Evolutionary conservation across 352 stramenopile species (phyloP).

Genomic region (Globisporangium okanoganense): DNA sequence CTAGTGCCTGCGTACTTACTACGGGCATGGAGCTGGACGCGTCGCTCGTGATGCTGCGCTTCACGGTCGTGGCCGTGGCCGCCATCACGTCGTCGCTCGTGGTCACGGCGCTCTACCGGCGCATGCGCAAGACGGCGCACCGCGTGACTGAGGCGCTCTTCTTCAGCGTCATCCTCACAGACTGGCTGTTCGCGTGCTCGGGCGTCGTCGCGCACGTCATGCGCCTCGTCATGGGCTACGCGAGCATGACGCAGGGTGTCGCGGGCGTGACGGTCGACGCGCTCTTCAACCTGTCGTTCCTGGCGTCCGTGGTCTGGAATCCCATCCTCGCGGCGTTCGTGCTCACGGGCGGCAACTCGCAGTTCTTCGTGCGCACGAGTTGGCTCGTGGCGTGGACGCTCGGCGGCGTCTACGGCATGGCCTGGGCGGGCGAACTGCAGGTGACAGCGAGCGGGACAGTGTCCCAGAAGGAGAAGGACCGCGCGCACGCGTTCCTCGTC

Average conservation of each 20-base stretch:
- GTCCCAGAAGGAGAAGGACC: slow-evolving; percentile 14
- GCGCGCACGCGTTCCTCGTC: slow-evolving; percentile 11
- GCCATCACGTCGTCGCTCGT: slow-evolving; percentile 27
- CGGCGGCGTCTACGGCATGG: slow-evolving; percentile 45
- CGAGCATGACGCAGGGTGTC: slow-evolving; percentile 12
- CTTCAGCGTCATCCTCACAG: slow-evolving; percentile 56
- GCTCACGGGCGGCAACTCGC: slow-evolving; percentile 44
- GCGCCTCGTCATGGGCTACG: slow-evolving; percentile 5
- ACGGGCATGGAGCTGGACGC: neutral
- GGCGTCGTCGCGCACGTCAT: slow-evolving; percentile 36
- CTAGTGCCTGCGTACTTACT: neutral
- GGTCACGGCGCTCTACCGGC: slow-evolving; percentile 47
- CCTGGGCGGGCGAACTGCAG: slow-evolving; percentile 22
- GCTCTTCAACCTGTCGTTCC: slow-evolving; percentile 50
- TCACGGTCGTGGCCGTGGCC: slow-evolving; percentile 28
- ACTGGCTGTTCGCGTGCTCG: slow-evolving; percentile 42
- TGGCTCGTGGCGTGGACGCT: slow-evolving; percentile 46
- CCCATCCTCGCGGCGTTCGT: slow-evolving; percentile 66
- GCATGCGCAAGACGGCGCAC: slow-evolving; percentile 49
- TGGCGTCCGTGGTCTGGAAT: slow-evolving; percentile 70
- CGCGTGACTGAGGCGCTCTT: slow-evolving; percentile 63
- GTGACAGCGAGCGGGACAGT: neutral
- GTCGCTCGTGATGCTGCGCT: slow-evolving; percentile 22
- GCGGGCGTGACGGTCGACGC: slow-evolving; percentile 27
- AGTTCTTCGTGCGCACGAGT: slow-evolving; percentile 43